Evolutionary conservation across 23 red algal species (phyloP), one percentile per base, ranked within the genome.

Genomic region (Chondrus crispus): DNA sequence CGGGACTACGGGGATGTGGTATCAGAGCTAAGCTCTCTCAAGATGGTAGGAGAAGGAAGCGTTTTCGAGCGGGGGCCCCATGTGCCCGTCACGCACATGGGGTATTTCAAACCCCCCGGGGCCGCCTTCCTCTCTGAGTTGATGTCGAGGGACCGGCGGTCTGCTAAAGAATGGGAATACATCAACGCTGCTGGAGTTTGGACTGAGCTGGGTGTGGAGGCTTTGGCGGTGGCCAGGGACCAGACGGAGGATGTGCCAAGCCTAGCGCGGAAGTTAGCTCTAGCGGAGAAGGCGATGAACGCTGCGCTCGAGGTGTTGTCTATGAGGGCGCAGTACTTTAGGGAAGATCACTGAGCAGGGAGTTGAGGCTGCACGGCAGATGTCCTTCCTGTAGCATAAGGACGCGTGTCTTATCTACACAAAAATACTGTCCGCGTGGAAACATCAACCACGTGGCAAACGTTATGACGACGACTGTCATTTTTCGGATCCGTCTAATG

Each of bases 111-210:
- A 6, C 78, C 51, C 42, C 83, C 60, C 11, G 30, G 24, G 53
- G 60, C 70, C 73, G 83, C 83, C 41, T 87, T 72, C 46, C 39
- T 71, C n/a, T 64, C 83, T 16, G 58, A 3, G 18, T 63, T 87
- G 36, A 87, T 72, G 57, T 46, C 18, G 36, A 87, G 73, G 63
- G 83, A 87, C 39, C 83, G 41, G 28, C 64, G 57, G 46, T 72
- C 83, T 13, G 58, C 83, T 0, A 87, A 87, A 1, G 4, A 87
- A 36, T 87, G 83, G 83, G 83, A 87, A 58, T 87, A 87, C 22
- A 72, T 72, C 26, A 71, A 73, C 39, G 83, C 83, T 24, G 83
- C 83, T 5, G 83, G 83, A 11, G 83, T 87, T 3, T 87, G 60
- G 83, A 54, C 83, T 71, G 83, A 87, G 18, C 4, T 87, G 41